Evolutionary conservation across 2,329 filamentous ascomycete species (phyloP).

Genomic region (Laburnicola sp.): DNA sequence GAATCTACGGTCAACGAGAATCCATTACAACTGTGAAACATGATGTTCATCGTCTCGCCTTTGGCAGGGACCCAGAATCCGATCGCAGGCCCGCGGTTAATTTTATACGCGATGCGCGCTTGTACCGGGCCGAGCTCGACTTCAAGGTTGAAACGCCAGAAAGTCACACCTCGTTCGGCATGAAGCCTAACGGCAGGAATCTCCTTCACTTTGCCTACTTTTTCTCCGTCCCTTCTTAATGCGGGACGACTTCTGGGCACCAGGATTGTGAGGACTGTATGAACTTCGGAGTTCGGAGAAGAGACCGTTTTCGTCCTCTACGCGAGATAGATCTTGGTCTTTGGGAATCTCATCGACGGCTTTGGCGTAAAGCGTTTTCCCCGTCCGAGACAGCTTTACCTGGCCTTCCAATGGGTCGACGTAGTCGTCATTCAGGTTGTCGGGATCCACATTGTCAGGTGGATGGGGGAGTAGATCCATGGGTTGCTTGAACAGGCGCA

Average conservation of each 20-base stretch:
- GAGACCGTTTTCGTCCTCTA: conserved; percentile 80
- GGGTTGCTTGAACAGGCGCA: conserved; percentile 85
- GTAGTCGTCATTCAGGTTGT: conserved; percentile 73
- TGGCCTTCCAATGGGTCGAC: conserved; percentile 88
- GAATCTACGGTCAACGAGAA: conserved; percentile 81
- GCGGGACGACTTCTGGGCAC: conserved; percentile 48
- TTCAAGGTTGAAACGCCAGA: conserved; percentile 97
- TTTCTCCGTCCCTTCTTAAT: conserved; percentile 74
- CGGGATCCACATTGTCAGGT: conserved; percentile 66
- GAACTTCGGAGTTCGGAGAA: conserved; percentile 70
- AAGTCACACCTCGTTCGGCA: conserved; percentile 82
- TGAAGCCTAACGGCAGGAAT: conserved; percentile 81
- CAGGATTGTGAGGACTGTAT: conserved; percentile 46
- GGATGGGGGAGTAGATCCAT: conserved; percentile 80
- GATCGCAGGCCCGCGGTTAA: conserved; percentile 85
- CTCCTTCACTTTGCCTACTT: conserved; percentile 77
- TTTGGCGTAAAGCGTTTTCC: conserved; percentile 83
- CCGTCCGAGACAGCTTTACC: conserved; percentile 80
- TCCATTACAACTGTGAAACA: conserved; percentile 98
- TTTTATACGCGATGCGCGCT: conserved; percentile 88
- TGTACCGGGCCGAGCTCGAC: conserved; percentile 79
- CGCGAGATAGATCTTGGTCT: conserved; percentile 72
- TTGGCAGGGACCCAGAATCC: conserved; percentile 93
- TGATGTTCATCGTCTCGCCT: conserved; percentile 91
- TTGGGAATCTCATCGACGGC: conserved; percentile 86